A percentile compares a stretch with the other conserved stretches of the same genome.
Conservation (phyloP, 139 green algal genomes). For the Chlamydomonas schloesseri region DNA sequence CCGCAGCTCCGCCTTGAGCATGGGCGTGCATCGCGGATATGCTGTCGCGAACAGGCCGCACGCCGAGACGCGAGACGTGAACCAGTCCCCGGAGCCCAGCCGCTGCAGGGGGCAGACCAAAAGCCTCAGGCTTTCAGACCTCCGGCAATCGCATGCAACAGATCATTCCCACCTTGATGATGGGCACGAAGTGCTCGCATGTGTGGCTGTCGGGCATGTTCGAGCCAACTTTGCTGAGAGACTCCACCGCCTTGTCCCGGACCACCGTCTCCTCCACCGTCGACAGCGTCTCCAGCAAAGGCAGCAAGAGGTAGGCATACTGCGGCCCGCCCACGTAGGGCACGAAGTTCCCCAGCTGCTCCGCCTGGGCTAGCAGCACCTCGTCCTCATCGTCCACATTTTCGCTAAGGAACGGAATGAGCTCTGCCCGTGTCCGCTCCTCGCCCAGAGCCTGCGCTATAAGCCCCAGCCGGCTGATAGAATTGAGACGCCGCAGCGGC, state of each 20-base stretch:
- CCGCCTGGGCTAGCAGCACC: conserved; percentile 96
- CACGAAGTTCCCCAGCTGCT: conserved; percentile 97
- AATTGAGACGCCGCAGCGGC: conserved; percentile 92
- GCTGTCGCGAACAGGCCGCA: conserved; percentile 90
- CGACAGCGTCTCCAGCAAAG: conserved; percentile 93
- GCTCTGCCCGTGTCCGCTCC: conserved; percentile 93
- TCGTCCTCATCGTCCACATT: conserved; percentile 98
- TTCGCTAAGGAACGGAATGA: conserved; percentile 98
- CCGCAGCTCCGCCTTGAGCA: conserved; percentile 79
- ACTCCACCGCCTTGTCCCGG: conserved; percentile 93
- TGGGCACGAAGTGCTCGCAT: conserved; percentile 85
- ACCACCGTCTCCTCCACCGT: conserved; percentile 99
- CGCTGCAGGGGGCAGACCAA: conserved; percentile 69
- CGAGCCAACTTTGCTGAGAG: conserved; percentile 82
- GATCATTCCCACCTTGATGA: conserved; percentile 79
- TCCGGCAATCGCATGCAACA: no score
- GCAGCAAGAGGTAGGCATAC: conserved; percentile 86
- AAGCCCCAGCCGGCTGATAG: conserved; percentile 88
- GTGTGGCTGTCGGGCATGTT: conserved; percentile 80
- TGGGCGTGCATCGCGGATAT: conserved; percentile 72
- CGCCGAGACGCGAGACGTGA: conserved; percentile 94
- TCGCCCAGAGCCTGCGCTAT: conserved; percentile 96
- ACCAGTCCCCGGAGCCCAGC: conserved; percentile 95
- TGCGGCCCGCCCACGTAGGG: conserved; percentile 90
- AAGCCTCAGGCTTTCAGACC: background rate